Percentiles rank a stretch among this genome's conserved stretches.
Evolutionary conservation across 1,139 yeast species (phyloP).

Genomic region (Yamadazyma pseudoaaseri): DNA sequence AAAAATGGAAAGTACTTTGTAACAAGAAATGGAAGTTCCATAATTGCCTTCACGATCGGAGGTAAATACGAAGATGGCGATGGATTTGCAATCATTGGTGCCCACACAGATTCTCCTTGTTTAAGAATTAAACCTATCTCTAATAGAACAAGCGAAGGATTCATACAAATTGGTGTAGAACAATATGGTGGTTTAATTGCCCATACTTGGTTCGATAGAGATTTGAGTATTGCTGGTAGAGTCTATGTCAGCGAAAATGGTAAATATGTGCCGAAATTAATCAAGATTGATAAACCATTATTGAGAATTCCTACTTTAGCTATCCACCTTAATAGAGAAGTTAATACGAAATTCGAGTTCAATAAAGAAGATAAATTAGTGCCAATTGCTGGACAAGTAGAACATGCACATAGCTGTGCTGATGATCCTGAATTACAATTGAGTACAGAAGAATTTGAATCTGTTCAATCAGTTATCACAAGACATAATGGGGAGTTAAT

Average conservation of each 20-base stretch:
- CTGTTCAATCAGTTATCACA: constrained; percentile 62
- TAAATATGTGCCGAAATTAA: constrained; percentile 59
- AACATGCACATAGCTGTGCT: constrained; percentile 31
- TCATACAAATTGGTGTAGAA: constrained; percentile 89
- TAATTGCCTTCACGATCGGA: constrained; percentile 86
- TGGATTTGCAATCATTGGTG: constrained; percentile 87
- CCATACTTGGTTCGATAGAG: constrained; percentile 92
- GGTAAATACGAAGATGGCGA: constrained; percentile 72
- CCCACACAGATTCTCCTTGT: constrained; percentile 96
- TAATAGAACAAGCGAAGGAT: constrained; percentile 69
- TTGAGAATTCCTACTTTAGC: constrained; percentile 94
- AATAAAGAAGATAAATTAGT: constrained; percentile 83
- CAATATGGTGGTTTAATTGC: constrained; percentile 95
- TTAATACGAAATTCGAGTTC: constrained; percentile 77
- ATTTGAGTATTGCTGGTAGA: constrained; percentile 87
- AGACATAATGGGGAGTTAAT: constrained; percentile 78
- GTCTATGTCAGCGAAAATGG: constrained; percentile 58
- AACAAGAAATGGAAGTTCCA: constrained; percentile 83
- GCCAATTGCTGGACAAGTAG: constrained; percentile 79
- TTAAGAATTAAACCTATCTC: constrained; percentile 89
- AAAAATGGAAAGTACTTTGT: constrained; percentile 71
- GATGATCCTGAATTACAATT: constrained; percentile 45
- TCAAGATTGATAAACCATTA: constrained; percentile 80
- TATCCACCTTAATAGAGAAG: constrained; percentile 82
- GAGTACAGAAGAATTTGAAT: constrained; percentile 56